Base-by-base conservation (phyloP, 805 yeast species). In the Yarrowia hollandica region DNA sequence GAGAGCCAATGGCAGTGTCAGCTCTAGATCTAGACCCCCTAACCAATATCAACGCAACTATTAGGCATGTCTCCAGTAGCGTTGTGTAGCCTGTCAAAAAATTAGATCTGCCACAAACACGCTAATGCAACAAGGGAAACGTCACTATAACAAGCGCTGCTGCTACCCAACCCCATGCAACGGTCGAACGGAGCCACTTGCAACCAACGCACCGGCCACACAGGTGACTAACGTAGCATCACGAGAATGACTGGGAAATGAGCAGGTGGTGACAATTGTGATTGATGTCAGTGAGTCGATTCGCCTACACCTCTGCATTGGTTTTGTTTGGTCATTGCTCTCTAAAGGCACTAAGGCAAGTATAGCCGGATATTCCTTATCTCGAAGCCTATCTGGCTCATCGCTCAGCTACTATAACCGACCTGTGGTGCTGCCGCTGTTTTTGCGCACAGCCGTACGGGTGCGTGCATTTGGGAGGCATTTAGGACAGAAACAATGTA, bases 351-450 rank as follows among this genome's bases (percentile, higher is more conserved):
- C 18, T 1, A 3, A 3, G 52, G 52, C 52, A 44, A 14, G 52
- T 14, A 9, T 12, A 28, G 14, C 52, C 52, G 52, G 12, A 5
- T 14, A 9, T 28, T 44, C 52, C 52, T 44, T 44, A 44, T 44
- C 52, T 44, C n/a, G 54, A 44, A 44, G 28, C 14, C 37, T 11
- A 44, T 44, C 54, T 19, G n/a, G 11, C 14, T n/a, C n/a, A n/a
- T n/a, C n/a, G n/a, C n/a, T n/a, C n/a, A 26, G 54, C 54, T 44
- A 30, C 25, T 44, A 30, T 44, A 44, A 44, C 54, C 54, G 54
- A 44, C 37, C 19, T 44, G 34, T 44, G 35, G 52, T 28, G 31
- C 46, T 25, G 10, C 9, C 12, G 30, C 48, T 41, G 48, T 22
- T 6, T 41, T 26, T 12, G 48, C 26, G 30, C 44, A 22, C 11